Evolutionary conservation across 139 green algal genomes (phyloP), one percentile per base, ranked within the genome.

Genomic region (Micromonas pusilla): DNA sequence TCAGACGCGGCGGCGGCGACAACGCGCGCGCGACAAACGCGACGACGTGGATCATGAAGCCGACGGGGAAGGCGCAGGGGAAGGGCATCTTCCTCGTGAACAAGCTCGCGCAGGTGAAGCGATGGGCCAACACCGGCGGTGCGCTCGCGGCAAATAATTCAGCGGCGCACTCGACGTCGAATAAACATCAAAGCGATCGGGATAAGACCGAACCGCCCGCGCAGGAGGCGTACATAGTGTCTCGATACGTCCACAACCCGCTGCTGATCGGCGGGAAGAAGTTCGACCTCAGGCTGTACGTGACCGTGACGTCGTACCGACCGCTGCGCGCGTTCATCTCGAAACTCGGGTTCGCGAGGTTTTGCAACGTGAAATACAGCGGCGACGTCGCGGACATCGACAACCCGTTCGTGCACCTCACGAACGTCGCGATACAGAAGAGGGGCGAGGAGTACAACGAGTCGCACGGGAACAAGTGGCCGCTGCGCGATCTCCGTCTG

Each of bases 31-130:
- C n/a, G n/a, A n/a, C n/a, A n/a, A n/a, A n/a, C n/a, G 65, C 84
- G 3, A 87, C 85, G 13, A 87, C 86, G 20, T 96, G 91, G 91
- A 96, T 96, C 85, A 88, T 92, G 82, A 93, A 93, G 80, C 91
- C 91, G 45, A 91, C 87, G 45, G 86, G 82, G 6, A 84, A 81
- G 52, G 85, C 86, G 19, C 90, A 93, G 80, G 90, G 90, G 32
- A 88, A 87, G 34, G 90, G 89, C 70, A 93, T 93, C 76, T 93
- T 93, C 80, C 87, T 93, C 34, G 88, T 93, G 83, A 91, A 93
- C 84, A 92, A 90, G 80, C 80, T 93, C 13, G 83, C 76, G 34
- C 90, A 93, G 84, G 83, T 82, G 4, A 71, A 70, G 52, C 13
- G 37, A 23, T 76, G 70, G 70, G 37, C 36, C 23, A 38, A 38